Base-by-base conservation (phyloP, 768 basidiomycete species). In the Russula dissimulans region DNA sequence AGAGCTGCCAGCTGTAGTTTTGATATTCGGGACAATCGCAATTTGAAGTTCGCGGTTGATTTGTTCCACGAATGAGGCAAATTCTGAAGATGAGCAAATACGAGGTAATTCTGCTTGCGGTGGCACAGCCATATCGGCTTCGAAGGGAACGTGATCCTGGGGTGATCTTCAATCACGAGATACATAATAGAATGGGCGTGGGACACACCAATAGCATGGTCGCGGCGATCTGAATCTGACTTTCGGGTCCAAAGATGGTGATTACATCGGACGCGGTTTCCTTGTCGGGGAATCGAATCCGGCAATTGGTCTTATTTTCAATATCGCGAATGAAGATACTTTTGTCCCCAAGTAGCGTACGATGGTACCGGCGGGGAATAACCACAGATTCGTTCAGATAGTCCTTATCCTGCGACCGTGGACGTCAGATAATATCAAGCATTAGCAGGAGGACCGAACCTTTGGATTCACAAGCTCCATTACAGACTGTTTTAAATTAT, bases 391-490 rank as follows among this genome's bases (percentile, higher is more conserved):
- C 95, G 66, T 89, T 86, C 63, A 91, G 87, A 72, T 91, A 99
- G 71, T 99, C 95, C 75, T 95, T 97, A 73, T 98, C 95, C 93
- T 95, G 60, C 0, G 57, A 56, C 56, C 45, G 50, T 10, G 32
- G 22, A 32, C 45, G 22, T 54, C 36, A 61, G 32, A n/a, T 26
- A 10, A 61, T n/a, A 61, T 54, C 12, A 54, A 29, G 10, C 59
- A 31, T 36, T 11, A 48, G 58, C n/a, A 12, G 26, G 29, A 14
- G 46, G 5, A 26, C 64, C 79, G 57, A 60, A 91, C 93, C 85
- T 97, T 97, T 32, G 93, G 92, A 71, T 89, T 91, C 38, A 99
- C 95, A 67, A 97, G 78, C 74, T 97, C 95, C 95, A 98, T 95
- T 55, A 99, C 91, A 52, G 90, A 88, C 71, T 89, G 87, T 77